Evolutionary conservation across 1,284 basidiomycete species (phyloP), one percentile per base, ranked within the genome.

Genomic region (Porogramme epimiltina): DNA sequence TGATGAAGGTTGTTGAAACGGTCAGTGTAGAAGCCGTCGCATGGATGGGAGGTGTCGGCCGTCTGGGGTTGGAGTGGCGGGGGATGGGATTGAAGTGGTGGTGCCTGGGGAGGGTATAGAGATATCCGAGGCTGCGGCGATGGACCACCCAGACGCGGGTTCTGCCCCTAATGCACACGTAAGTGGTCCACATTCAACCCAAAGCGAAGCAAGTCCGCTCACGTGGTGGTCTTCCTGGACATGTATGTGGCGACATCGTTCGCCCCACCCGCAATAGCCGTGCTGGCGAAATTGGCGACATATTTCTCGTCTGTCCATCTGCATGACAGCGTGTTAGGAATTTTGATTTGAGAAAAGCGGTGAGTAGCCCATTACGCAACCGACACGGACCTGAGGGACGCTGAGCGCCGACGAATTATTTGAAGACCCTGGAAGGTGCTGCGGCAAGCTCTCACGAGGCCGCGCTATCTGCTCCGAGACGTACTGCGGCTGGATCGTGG

Each of bases 201-300:
- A n/a, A n/a, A n/a, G n/a, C n/a, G n/a, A n/a, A 13, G 28, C 28
- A 31, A 6, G 28, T 31, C 6, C 13, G 28, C 28, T 31, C 8
- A 13, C 28, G 13, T 13, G 8, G 8, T 8, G 8, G 28, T 31
- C 8, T 8, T 31, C 13, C 13, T 31, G 31, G 22, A 51, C 51
- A 20, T 57, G 55, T 10, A 39, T 43, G 3, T 51, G 55, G 11
- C 22, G 51, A 31, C 62, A 62, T 24, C 24, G 19, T 19, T 47
- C 26, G 33, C 57, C 59, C 15, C 11, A 33, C 1, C 2, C 8
- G 41, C 62, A 64, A 13, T 6, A 31, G 28, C 25, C 26, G 23
- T 2, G 51, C 57, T 31, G 31, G 19, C 42, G n/a, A 44, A 52
- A 59, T 4, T 55, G 43, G 5, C 39, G 28, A 34, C 62, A 64